Evolutionary conservation across 495 filamentous ascomycete genomes (phyloP), one percentile per base, ranked within the genome.

Genomic region (Penicillium goetzii): DNA sequence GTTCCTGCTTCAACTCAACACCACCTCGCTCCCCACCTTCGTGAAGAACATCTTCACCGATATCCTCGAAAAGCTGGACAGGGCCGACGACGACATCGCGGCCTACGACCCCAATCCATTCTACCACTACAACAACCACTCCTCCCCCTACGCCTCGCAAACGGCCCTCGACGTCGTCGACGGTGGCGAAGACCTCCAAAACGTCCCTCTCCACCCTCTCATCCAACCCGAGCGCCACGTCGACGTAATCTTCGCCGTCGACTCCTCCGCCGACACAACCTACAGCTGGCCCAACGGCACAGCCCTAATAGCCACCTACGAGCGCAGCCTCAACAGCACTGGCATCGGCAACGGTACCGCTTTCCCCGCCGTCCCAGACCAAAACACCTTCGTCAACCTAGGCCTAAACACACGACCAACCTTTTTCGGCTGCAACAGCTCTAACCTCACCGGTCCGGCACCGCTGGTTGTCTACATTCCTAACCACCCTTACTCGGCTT

Each of bases 221-320:
- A 90, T 97, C 69, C 92, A 97, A 67, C 91, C 92, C 0, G 34
- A 74, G 32, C 90, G 94, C 28, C 65, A 83, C 45, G 88, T 98
- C 55, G 95, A 97, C 73, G 90, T 97, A 26, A 92, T 97, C 73
- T 96, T 97, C 72, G 94, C 93, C 25, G 79, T 96, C 64, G 94
- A 98, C 76, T 87, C 86, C 50, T 92, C 89, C 9, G 93, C 92
- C 34, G 93, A 97, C 75, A 94, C 89, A 0, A 73, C 76, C 12
- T 81, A 80, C 63, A 81, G 77, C 77, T 97, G 92, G 91, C 94
- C 94, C 51, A 96, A 97, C 76, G 94, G 92, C 36, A 91, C 92
- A 11, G 81, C 91, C 10, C 73, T 97, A 5, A 86, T 93, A 12
- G 90, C 92, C 23, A 92, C 91, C 32, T 97, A 95, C 78, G 79